Evolutionary conservation across 2,329 filamentous ascomycete species (phyloP).

Genomic region (Claviceps sp.): DNA sequence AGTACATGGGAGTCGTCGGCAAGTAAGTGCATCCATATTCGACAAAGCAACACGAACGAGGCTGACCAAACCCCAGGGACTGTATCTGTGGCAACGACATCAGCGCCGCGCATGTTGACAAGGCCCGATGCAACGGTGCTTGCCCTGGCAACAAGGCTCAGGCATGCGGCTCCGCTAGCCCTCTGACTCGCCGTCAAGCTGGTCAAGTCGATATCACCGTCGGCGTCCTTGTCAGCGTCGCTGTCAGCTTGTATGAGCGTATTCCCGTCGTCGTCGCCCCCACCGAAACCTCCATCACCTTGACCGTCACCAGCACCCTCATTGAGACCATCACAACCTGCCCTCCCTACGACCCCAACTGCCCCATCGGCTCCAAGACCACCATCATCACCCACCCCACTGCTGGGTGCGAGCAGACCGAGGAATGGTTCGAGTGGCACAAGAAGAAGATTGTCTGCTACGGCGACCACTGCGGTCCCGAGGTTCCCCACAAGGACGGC

Average conservation of each 20-base stretch:
- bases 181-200: not conserved
- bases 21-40: slow-evolving; percentile 9
- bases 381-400: slow-evolving; percentile 12
- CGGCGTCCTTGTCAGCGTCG: not conserved
- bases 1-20: slow-evolving; percentile 15
- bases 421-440: slow-evolving; percentile 10
- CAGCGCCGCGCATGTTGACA: slow-evolving; percentile 6
- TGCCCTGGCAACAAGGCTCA: slow-evolving; percentile 16
- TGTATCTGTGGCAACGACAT: slow-evolving; percentile 18
- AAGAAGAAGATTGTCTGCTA: slow-evolving; percentile 23
- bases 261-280: not conserved
- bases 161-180: slow-evolving; percentile 13
- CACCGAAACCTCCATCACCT: slow-evolving; percentile 5
- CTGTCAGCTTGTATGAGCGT: slow-evolving; percentile 4
- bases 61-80: slow-evolving; percentile 8
- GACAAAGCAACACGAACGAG: not conserved
- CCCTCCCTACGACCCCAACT: slow-evolving; percentile 12
- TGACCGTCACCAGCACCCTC: slow-evolving; percentile 16
- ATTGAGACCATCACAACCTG: slow-evolving; percentile 18
- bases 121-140: slow-evolving; percentile 12
- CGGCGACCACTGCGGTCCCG: slow-evolving; percentile 19
- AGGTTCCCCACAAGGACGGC: slow-evolving; percentile 16
- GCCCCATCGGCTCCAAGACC: slow-evolving; percentile 13
- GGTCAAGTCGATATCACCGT: no score
- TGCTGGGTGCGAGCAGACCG: slow-evolving; percentile 3